Conservation (phyloP, 148 eudicot genomes). For the Silene uniflora region DNA sequence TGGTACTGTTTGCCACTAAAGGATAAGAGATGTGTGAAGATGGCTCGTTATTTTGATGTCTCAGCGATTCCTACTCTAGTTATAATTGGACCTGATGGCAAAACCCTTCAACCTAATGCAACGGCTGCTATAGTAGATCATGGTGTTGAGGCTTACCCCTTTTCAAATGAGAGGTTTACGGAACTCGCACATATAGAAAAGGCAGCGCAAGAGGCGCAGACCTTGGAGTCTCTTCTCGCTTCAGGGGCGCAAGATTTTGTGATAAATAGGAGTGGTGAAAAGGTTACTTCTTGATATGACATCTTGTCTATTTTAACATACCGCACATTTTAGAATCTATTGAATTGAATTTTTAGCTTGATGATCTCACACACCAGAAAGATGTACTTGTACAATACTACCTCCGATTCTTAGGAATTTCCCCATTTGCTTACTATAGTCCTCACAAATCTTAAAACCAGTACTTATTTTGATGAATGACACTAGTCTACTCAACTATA, state of each 20-base stretch:
- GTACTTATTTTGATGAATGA: too few relatives aligned
- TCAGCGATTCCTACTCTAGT: conserved; percentile 55
- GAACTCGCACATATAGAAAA: conserved; percentile 67
- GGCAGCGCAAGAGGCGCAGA: conserved; percentile 54
- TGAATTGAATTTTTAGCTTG: background rate
- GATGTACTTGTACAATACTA: too few relatives aligned
- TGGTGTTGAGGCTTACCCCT: conserved; percentile 67
- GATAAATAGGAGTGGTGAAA: conserved; percentile 49
- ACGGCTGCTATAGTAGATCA: conserved; percentile 56
- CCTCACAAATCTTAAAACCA: too few relatives aligned
- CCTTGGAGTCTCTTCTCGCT: conserved; percentile 72
- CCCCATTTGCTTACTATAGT: too few relatives aligned
- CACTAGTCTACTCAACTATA: too few relatives aligned
- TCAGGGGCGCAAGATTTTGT: conserved; percentile 55
- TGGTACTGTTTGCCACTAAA: conserved; percentile 70
- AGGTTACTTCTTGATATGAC: conserved; percentile 38
- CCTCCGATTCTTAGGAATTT: too few relatives aligned
- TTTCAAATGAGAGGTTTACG: conserved; percentile 57
- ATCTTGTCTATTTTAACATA: background rate
- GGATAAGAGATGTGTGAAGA: conserved; percentile 51
- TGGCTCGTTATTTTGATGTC: conserved; percentile 65
- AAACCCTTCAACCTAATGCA: conserved; percentile 57
- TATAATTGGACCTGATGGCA: conserved; percentile 71
- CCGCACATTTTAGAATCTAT: background rate
- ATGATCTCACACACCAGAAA: background rate